Conservation (phyloP, 192 early-diverging fungal genomes). For the Lobosporangium transversale region DNA sequence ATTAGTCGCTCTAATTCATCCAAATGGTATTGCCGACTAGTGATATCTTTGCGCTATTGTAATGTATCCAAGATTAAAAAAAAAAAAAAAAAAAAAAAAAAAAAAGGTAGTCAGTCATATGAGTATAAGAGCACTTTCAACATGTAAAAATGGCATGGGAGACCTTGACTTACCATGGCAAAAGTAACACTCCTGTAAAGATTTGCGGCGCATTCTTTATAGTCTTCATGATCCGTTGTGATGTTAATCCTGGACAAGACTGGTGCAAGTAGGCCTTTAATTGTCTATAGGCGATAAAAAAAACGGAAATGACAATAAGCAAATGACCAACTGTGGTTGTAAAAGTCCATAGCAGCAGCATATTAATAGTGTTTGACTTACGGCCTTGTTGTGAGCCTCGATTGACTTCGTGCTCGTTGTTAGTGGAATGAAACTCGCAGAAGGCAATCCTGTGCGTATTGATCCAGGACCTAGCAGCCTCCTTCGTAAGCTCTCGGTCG, state of each 20-base stretch:
- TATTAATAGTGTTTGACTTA: not conserved
- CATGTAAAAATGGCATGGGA: too few relatives aligned
- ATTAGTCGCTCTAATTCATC: conserved; percentile 42
- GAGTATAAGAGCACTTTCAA: too few relatives aligned
- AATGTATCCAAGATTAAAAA: not conserved
- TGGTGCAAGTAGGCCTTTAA: conserved; percentile 19
- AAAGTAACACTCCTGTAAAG: conserved; percentile 35
- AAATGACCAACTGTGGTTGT: not conserved
- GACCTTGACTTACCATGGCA: conserved; percentile 34
- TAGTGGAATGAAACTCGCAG: not conserved
- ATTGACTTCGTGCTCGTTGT: conserved; percentile 23
- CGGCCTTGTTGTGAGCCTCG: conserved; percentile 31
- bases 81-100: not conserved
- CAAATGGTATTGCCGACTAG: conserved; percentile 15
- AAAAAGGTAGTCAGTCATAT: not conserved
- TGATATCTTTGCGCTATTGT: conserved; percentile 37
- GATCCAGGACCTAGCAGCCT: conserved; percentile 33
- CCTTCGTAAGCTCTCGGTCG: conserved; percentile 29
- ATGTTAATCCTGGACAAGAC: conserved; percentile 32
- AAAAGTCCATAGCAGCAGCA: not conserved
- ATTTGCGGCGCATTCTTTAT: conserved; percentile 24
- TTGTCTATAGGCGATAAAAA: conserved; percentile 6
- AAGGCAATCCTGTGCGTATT: conserved; percentile 7
- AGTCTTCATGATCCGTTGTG: conserved; percentile 23
- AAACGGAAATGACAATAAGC: not conserved